Base-by-base conservation (phyloP, 2,329 filamentous ascomycete species). In the Fusarium sp. region DNA sequence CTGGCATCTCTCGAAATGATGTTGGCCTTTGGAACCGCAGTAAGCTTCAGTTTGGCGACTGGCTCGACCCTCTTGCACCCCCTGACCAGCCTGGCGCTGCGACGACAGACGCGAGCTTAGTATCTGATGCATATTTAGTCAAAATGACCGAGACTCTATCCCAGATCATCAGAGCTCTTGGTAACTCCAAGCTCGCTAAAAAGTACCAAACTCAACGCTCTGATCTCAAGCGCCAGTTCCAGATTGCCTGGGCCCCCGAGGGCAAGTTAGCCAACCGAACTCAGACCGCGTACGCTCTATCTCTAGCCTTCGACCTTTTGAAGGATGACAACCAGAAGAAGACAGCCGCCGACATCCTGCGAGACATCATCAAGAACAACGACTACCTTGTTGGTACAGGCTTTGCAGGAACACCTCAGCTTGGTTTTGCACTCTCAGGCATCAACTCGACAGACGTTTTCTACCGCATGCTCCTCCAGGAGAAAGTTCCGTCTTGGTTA, bases 381-480 rank as follows among this genome's bases (percentile, higher is more conserved):
- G 80, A 82, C 12, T 67, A 80, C 20, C 82, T 82, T 42, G 81
- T 86, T 7, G 81, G 81, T 2, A 85, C 84, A 0, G 83, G 84
- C 7, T 85, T 86, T 9, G 72, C 60, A 0, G 66, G 54, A 7
- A 70, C 66, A 16, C 28, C 65, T 5, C 41, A 39, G 1, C 68
- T 70, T 14, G 55, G 65, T 0, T 56, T 61, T 24, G 53, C 66
- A 26, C 42, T 70, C 6, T 44, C 31, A 4, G 63, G 59, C 7
- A 78, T 78, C 16, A 78, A 74, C 13, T 71, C 79, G 1, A 77
- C 79, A 0, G 72, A 81, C 1, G 75, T 80, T 18, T 81, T 83
- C 59, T 88, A 88, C 71, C 79, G 79, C 22, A 87, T 88, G 84
- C 79, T 88, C 3, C 78, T 85, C 10, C 82, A 87, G 71, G 84